A percentile compares a stretch with the other conserved stretches of the same genome.
Evolutionary conservation across 1,284 basidiomycete genomes (phyloP).

Genomic region (Schizopora paradoxa): DNA sequence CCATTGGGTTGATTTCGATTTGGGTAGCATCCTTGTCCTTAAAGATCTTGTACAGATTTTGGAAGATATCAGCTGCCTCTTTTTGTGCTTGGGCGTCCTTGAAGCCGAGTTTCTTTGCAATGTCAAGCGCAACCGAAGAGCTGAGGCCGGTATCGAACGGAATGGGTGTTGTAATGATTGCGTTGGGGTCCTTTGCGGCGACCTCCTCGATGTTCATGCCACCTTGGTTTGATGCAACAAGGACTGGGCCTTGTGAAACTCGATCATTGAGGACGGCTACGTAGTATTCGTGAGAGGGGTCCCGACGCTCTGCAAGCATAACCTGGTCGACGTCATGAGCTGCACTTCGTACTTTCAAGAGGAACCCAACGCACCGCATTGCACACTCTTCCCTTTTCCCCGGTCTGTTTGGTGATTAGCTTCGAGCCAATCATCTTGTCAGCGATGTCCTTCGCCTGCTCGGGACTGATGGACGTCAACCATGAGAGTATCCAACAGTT

Average conservation of each 20-base stretch:
- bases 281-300: slow-evolving; percentile 97
- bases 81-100: slow-evolving; percentile 64
- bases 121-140: slow-evolving; percentile 63
- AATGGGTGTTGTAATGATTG: slow-evolving; percentile 96
- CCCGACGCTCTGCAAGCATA: slow-evolving; percentile 96
- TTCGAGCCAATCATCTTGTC: slow-evolving; percentile 92
- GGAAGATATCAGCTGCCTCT: slow-evolving; percentile 91
- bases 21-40: slow-evolving; percentile 99
- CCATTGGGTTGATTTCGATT: slow-evolving; percentile 99
- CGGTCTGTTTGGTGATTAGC: slow-evolving; percentile 99
- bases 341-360: slow-evolving; percentile 14
- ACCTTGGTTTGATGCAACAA: slow-evolving; percentile 91
- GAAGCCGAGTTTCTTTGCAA: slow-evolving; percentile 93
- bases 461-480: slow-evolving; percentile 50
- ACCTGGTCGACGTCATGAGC: slow-evolving; percentile 46
- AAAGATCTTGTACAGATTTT: slow-evolving; percentile 95
- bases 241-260: slow-evolving; percentile 80
- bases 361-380: slow-evolving; percentile 67
- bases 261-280: slow-evolving; percentile 97
- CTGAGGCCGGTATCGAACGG: slow-evolving; percentile 83
- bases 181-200: slow-evolving; percentile 91
- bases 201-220: slow-evolving; percentile 99
- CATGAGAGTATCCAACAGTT: slow-evolving; percentile 9
- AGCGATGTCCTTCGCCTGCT: slow-evolving; percentile 86
- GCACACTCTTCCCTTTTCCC: slow-evolving; percentile 87